Percentiles rank a stretch among this genome's conserved stretches.
These are phyloP conservation scores for Cicer bijugum DNA, from an alignment of 306 rosid genomes.

Conservation along the genomic window DNA sequence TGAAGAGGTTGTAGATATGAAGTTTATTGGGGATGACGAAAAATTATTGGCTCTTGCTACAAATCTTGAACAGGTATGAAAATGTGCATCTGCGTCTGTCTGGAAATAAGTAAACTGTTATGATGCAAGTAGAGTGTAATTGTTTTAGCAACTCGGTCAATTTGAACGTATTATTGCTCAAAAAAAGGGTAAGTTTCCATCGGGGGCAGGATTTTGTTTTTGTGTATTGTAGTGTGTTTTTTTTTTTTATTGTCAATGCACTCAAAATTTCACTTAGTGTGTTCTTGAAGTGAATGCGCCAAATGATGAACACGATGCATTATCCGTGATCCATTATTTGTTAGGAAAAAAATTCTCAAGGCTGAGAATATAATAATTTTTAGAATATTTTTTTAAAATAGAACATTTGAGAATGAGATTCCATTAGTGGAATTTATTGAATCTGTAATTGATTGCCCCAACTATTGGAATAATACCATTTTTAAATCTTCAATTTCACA, in stretches of 20 bases:
- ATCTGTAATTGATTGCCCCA: neutral
- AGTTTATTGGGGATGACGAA: conserved; percentile 87
- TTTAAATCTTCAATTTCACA: conserved; percentile 14
- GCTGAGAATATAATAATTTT: neutral
- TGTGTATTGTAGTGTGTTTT: conserved; percentile 10
- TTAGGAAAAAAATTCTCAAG: conserved; percentile 7
- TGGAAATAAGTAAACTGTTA: conserved; percentile 28
- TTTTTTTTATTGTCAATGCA: neutral
- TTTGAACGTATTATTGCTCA: conserved; percentile 25
- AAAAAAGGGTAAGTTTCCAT: neutral
- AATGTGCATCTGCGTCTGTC: conserved; percentile 27
- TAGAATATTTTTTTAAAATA: neutral
- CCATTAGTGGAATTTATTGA: neutral
- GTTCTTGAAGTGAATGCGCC: neutral
- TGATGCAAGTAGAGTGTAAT: neutral
- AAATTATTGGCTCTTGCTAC: conserved; percentile 88
- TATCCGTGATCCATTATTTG: conserved; percentile 4
- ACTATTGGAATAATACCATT: neutral
- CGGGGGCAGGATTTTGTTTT: neutral
- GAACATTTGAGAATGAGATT: conserved; percentile 6
- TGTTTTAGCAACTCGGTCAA: conserved; percentile 22
- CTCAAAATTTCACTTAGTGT: conserved; percentile 12
- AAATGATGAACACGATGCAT: neutral
- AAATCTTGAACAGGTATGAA: conserved; percentile 86
- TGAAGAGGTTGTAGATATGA: conserved; percentile 94